Base-by-base conservation (phyloP, 495 filamentous ascomycete genomes). In the Aspergillus ostianus region DNA sequence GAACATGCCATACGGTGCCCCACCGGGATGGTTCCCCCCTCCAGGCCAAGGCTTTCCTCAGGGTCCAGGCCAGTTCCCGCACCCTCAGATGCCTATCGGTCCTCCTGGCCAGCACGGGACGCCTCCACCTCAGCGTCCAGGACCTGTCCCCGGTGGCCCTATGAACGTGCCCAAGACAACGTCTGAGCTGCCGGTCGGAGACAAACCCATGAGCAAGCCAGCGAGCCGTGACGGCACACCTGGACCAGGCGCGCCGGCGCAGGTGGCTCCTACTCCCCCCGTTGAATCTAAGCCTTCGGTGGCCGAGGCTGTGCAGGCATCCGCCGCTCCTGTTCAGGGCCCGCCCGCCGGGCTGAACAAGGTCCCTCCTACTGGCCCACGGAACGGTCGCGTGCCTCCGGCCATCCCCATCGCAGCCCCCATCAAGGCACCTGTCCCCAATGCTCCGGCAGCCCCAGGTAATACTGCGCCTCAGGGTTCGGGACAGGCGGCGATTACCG, bases 31-130 rank as follows among this genome's bases (percentile, higher is more conserved):
- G 91, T 92, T 85, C 72, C 87, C 86, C 67, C 88, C 83, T 27
- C 85, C 90, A 12, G 87, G 85, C n/a, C 91, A 92, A 70, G 87
- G 87, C 9, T 96, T 92, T 66, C 87, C 85, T 45, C 84, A 81
- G 45, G 78, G 71, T 44, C 82, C 85, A 20, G 86, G 84, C 53
- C 88, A 86, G 47, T 82, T 80, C 59, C 77, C 73, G 57, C 74
- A 72, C 54, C 73, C 73, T 44, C 80, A 82, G 30, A 73, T 81
- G 65, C 82, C 80, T 45, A 76, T 79, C 55, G 81, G 83, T 45
- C 81, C 81, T 30, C 76, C 77, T 30, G 77, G 75, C 44, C 79
- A 77, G 55, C 80, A 75, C 27, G 77, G 64, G 46, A 64, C 81
- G n/a, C 77, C 78, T 20, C 71, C 73, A 50, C 77, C 76, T 53